phyloP scores from a whole-genome alignment of 345 rosid genomes.

The Sisymbrium irio region DNA sequence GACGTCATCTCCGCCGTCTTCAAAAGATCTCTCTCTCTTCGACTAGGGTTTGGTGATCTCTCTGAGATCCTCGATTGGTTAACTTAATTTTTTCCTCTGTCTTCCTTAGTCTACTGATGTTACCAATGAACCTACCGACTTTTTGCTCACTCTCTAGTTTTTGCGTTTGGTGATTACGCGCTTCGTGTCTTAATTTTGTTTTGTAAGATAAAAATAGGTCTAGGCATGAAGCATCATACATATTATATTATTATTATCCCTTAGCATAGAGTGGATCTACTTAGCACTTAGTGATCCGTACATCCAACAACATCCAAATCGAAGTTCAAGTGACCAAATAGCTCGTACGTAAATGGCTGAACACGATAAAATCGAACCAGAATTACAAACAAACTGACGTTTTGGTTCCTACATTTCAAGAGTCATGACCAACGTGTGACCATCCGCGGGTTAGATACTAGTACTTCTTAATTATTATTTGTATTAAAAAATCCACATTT shows the following conservation, averaged over 20 bases:
- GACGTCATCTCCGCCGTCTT: constrained; percentile 17
- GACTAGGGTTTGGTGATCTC: constrained; percentile 32
- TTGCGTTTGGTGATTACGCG: constrained; percentile 2
- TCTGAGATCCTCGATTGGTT: constrained; percentile 18
- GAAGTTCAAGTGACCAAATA: neutral
- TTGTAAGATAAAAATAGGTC: neutral
- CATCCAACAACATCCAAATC: neutral
- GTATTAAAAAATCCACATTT: neutral
- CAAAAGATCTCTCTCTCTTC: neutral
- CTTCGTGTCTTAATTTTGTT: neutral
- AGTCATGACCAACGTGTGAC: neutral
- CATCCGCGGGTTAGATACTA: neutral
- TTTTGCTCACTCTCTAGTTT: constrained; percentile 18
- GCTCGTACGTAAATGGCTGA: neutral
- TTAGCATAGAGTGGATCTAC: neutral
- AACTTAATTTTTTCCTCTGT: neutral
- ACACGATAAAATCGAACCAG: neutral
- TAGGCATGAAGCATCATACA: too few species aligned
- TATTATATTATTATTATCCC: neutral
- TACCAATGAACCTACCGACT: constrained; percentile 32
- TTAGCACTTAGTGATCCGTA: too few species aligned
- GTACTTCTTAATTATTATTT: neutral
- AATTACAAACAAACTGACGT: neutral
- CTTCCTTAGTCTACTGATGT: constrained; percentile 26
- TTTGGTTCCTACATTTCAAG: neutral